Evolutionary conservation across 2,329 filamentous ascomycete species (phyloP), one percentile per base, ranked within the genome.

Genomic region (Pyrenophora teres): DNA sequence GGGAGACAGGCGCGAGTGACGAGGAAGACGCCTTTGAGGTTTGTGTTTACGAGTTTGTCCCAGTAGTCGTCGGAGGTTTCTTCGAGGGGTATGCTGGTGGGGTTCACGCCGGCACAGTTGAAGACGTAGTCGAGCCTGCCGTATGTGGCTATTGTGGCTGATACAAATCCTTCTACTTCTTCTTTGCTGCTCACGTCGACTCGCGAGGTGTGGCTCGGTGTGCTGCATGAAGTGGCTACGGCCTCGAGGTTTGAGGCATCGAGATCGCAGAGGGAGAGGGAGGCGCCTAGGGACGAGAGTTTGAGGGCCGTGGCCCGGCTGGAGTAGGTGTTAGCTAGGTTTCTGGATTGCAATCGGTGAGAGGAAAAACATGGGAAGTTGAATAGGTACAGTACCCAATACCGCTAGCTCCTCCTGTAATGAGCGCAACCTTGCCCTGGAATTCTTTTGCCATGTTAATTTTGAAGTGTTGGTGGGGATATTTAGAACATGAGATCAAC

Each of bases 101-200:
- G 78, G 54, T 81, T 81, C n/a, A 81, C 68, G 30, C 78, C 78
- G 0, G 77, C 78, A 58, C 76, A 71, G 63, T 79, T 79, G 54
- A 76, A 78, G 1, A 78, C 75, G 32, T 76, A 70, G 49, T 76
- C 62, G 2, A 80, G 62, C 1, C 52, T 49, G 18, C 72, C 71
- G 33, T 76, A 72, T 13, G 68, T 64, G 6, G 63, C 40, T 1
- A 77, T 42, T 0, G 72, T 74, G 6, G 57, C 52, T 13, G 70
- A 65, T 5, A 85, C 63, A 19, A 74, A 77, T 1, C 62, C 50
- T 9, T 74, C 69, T 2, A 84, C 79, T 40, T 78, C 70, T 1
- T 54, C 55, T 15, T 74, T 68, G 25, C 76, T 70, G 27, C 73
- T 67, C 3, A 85, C 80, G 63, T 85, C 78, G 31, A 82, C 68